phyloP scores from a whole-genome alignment of 2,329 filamentous ascomycete species.

The Talaromyces rugulosus region DNA sequence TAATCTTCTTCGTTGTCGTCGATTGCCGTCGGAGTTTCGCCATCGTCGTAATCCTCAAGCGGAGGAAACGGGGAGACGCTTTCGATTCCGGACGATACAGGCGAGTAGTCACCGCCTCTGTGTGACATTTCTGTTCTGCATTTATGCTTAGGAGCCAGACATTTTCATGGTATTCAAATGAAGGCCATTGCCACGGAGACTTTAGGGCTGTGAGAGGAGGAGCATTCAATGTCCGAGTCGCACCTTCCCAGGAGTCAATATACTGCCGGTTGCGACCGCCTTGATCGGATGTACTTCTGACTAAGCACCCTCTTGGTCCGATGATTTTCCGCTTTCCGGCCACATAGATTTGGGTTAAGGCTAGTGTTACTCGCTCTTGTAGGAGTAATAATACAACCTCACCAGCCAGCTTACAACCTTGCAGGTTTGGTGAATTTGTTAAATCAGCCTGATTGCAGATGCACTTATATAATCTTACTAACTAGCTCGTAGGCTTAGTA shows the following conservation, averaged over 20 bases:
- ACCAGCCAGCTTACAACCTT: too few species aligned
- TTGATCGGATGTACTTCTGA: not conserved
- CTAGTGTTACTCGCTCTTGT: too few species aligned
- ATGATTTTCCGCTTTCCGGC: too few species aligned
- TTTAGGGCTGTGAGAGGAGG: not conserved
- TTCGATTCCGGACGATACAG: constrained; percentile 12
- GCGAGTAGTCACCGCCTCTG: constrained; percentile 7
- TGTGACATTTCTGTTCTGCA: constrained; percentile 4
- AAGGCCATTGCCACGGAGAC: not conserved
- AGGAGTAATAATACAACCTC: too few species aligned
- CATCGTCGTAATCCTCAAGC: constrained; percentile 7
- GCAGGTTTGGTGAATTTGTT: too few species aligned
- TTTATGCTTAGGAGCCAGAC: not conserved
- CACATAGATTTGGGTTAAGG: too few species aligned
- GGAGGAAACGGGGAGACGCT: constrained; percentile 11
- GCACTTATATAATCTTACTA: too few species aligned
- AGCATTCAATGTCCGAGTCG: not conserved
- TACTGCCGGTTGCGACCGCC: not conserved
- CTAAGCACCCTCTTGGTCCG: too few species aligned
- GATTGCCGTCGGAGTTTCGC: not conserved
- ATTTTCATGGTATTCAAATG: not conserved
- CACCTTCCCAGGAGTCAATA: not conserved
- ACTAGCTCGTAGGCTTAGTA: too few species aligned
- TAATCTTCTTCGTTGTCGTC: constrained; percentile 6
- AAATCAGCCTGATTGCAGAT: too few species aligned